Base-by-base conservation (phyloP, 192 early-diverging fungal genomes). In the Entrophospora sp. region DNA sequence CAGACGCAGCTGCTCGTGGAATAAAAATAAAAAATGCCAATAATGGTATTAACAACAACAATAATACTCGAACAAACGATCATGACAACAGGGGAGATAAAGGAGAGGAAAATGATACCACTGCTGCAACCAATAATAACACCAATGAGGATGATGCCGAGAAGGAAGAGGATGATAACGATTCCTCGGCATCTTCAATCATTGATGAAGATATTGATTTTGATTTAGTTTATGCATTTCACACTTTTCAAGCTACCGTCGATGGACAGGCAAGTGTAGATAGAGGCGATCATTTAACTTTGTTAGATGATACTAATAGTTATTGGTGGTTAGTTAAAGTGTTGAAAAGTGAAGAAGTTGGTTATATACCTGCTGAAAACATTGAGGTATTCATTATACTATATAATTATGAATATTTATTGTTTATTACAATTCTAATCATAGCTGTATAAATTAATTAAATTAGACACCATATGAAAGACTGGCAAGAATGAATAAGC, bases 351-450 rank as follows among this genome's bases (percentile, higher is more conserved):
- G 73, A 73, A 1, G 77, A 85, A 70, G 85, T 92, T 70, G 91
- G 91, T 14, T 93, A 93, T 69, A 89, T 93, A 58, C 91, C 91
- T 20, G 91, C 91, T 6, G 91, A 93, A 65, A 91, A 92, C 64
- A 85, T 92, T 35, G 90, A 92, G 73, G 85, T 87, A 75, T 20
- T 31, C 18, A 3, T n/a, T n/a, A n/a, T n/a, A n/a, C n/a, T n/a
- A n/a, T n/a, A n/a, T n/a, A n/a, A n/a, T n/a, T n/a, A n/a, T n/a
- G n/a, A n/a, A n/a, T 3, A 43, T 12, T 43, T 43, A 43, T 3
- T 3, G 13, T 43, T n/a, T n/a, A n/a, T n/a, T n/a, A n/a, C n/a
- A n/a, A n/a, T n/a, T n/a, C n/a, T n/a, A n/a, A n/a, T n/a, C n/a
- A n/a, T n/a, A n/a, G n/a, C n/a, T n/a, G n/a, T n/a, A n/a, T n/a